phyloP scores from a whole-genome alignment of 257 asterid species.

The Henckelia pumila region DNA sequence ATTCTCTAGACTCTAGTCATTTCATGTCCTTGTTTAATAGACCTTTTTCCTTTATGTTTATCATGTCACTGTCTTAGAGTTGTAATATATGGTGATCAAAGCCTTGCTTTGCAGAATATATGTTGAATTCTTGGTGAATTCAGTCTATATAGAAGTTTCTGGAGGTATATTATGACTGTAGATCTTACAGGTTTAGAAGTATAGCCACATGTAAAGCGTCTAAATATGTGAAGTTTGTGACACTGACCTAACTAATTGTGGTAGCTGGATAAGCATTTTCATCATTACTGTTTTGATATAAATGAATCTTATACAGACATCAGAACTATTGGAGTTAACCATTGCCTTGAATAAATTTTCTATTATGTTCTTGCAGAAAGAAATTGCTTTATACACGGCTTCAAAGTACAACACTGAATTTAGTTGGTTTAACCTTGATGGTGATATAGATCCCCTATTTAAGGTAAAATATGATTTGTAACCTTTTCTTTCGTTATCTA shows the following conservation, averaged over 20 bases:
- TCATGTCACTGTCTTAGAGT: not conserved
- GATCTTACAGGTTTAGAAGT: constrained; percentile 2
- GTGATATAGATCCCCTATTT: constrained; percentile 95
- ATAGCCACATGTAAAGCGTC: not conserved
- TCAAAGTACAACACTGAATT: constrained; percentile 93
- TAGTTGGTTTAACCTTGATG: constrained; percentile 97
- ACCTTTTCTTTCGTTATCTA: not conserved
- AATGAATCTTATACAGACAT: constrained; percentile 16
- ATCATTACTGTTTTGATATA: constrained; percentile 20
- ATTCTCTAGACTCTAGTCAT: not conserved
- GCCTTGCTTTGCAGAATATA: not conserved
- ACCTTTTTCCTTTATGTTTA: not conserved
- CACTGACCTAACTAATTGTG: constrained; percentile 9
- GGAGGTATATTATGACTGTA: not conserved
- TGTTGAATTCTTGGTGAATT: constrained; percentile 11
- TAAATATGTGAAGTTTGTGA: not conserved
- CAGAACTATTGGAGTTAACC: constrained; percentile 17
- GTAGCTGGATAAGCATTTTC: constrained; percentile 5
- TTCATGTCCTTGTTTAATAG: not conserved
- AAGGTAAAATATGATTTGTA: constrained; percentile 58
- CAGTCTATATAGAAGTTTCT: not conserved
- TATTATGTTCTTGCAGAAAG: constrained; percentile 74
- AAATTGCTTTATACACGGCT: constrained; percentile 91
- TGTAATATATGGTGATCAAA: not conserved
- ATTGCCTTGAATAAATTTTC: constrained; percentile 13